Conservation (phyloP, 2,329 filamentous ascomycete species). For the Botrytis paeoniae region DNA sequence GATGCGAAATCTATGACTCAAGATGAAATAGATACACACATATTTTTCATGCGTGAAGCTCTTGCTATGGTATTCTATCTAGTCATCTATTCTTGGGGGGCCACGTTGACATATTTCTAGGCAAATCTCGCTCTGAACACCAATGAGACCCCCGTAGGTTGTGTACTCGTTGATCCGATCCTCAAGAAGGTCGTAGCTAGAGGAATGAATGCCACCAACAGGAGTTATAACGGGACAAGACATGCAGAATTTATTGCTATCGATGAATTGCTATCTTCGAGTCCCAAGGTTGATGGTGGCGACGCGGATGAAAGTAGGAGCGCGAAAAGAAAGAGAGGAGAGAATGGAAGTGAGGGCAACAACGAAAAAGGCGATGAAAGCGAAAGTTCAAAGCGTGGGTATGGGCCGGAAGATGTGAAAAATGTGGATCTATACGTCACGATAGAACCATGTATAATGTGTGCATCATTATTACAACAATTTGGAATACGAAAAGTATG, state of each 20-base stretch:
- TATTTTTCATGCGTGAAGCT: conserved; percentile 77
- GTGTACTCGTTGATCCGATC: conserved; percentile 80
- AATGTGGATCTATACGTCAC: conserved; percentile 87
- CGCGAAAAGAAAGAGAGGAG: not conserved
- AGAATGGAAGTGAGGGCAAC: not conserved
- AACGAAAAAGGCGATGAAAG: not conserved
- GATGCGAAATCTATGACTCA: conserved; percentile 20
- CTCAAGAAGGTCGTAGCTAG: conserved; percentile 66
- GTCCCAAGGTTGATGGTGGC: conserved; percentile 40
- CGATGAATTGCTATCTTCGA: conserved; percentile 55
- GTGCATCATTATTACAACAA: conserved; percentile 86
- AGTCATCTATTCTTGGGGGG: conserved; percentile 10
- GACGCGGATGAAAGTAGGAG: conserved; percentile 26
- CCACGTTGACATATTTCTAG: conserved; percentile 44
- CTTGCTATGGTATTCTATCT: conserved; percentile 68
- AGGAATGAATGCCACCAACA: conserved; percentile 97
- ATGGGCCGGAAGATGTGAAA: conserved; percentile 58
- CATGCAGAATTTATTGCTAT: conserved; percentile 96
- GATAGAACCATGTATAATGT: conserved; percentile 99
- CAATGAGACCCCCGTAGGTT: conserved; percentile 95
- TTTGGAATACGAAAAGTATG: conserved; percentile 85
- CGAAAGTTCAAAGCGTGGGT: conserved; percentile 48
- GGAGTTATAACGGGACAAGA: conserved; percentile 83
- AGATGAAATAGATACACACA: conserved; percentile 40
- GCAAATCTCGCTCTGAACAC: conserved; percentile 79